These are phyloP conservation scores for Hypomontagnella monticulosa DNA, from an alignment of 495 filamentous ascomycete genomes.

Conservation along the genomic window DNA sequence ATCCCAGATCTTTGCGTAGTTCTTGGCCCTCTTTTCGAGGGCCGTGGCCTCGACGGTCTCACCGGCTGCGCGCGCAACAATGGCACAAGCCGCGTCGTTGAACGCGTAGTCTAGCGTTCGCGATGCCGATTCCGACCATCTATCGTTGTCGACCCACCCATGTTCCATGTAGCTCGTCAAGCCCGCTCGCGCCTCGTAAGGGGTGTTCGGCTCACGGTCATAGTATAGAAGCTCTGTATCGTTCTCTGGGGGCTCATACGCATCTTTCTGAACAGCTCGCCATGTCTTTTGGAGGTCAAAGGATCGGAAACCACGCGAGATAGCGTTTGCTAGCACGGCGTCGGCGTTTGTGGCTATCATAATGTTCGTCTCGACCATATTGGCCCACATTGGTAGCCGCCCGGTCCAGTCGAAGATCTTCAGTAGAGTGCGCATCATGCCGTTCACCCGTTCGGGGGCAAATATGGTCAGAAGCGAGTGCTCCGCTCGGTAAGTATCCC, in stretches of 20 bases:
- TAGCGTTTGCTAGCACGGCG: constrained; percentile 47
- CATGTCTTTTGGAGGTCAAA: constrained; percentile 46
- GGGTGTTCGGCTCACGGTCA: constrained; percentile 45
- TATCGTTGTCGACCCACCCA: constrained; percentile 49
- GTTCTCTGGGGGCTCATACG: constrained; percentile 45
- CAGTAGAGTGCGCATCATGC: constrained; percentile 47
- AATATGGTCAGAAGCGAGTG: constrained; percentile 46
- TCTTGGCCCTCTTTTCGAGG: constrained; percentile 36
- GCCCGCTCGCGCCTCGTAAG: constrained; percentile 45
- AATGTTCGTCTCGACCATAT: constrained; percentile 50
- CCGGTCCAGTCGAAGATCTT: constrained; percentile 48
- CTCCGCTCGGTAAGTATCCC: constrained; percentile 48
- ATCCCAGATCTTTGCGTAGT: constrained; percentile 47
- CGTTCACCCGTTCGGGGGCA: constrained; percentile 45
- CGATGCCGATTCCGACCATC: constrained; percentile 47
- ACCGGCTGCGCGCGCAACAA: constrained; percentile 40
- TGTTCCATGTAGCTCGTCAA: constrained; percentile 47
- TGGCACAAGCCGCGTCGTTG: constrained; percentile 45
- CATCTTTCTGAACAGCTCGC: constrained; percentile 44
- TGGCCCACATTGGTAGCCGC: constrained; percentile 48
- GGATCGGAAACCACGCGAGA: constrained; percentile 45
- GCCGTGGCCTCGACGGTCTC: constrained; percentile 25
- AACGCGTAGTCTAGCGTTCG: constrained; percentile 48
- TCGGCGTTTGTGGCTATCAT: constrained; percentile 50
- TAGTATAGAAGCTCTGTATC: constrained; percentile 47